Conservation (phyloP, 2,329 filamentous ascomycete genomes). For the Scleromitrula shiraiana region DNA sequence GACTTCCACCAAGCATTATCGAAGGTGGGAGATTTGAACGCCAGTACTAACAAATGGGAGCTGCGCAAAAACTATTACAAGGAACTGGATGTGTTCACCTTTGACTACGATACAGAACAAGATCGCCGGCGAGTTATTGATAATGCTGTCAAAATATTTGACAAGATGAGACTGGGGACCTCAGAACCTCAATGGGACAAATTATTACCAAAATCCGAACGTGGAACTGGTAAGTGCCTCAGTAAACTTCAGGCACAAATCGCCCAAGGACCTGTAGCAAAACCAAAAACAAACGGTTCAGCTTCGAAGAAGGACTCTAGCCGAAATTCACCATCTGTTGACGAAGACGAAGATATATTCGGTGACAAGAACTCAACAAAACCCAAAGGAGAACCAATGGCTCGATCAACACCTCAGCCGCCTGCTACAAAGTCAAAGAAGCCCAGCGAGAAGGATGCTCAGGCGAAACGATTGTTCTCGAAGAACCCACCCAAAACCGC, state of each 20-base stretch:
- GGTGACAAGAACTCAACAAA: slow-evolving; percentile 29
- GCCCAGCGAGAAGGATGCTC: slow-evolving; percentile 42
- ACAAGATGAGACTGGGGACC: slow-evolving; percentile 48
- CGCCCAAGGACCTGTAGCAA: slow-evolving; percentile 43
- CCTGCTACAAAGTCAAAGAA: slow-evolving; percentile 49
- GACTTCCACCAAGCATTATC: slow-evolving; percentile 47
- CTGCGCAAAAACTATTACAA: slow-evolving; percentile 52
- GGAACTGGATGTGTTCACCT: slow-evolving; percentile 57
- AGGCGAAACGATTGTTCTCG: slow-evolving; percentile 47
- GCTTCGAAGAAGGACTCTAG: slow-evolving; percentile 41
- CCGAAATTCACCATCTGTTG: slow-evolving; percentile 31
- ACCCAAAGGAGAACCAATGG: slow-evolving; percentile 36
- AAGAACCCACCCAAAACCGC: slow-evolving; percentile 27
- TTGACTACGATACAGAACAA: slow-evolving; percentile 45
- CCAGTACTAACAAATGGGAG: slow-evolving; percentile 42
- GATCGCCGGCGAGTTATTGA: slow-evolving; percentile 54
- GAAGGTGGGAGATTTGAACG: slow-evolving; percentile 49
- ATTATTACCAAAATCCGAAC: slow-evolving; percentile 48
- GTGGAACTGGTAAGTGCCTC: slow-evolving; percentile 51
- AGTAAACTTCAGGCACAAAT: slow-evolving; percentile 54
- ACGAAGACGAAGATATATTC: slow-evolving; percentile 35
- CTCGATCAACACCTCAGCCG: slow-evolving; percentile 44
- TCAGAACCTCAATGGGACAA: slow-evolving; percentile 54
- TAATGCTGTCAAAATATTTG: slow-evolving; percentile 51
- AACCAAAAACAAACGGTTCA: slow-evolving; percentile 44